A percentile compares a stretch with the other conserved stretches of the same genome.
Evolutionary conservation across 345 rosid species (phyloP).

Genomic region (Arabidopsis suecica): DNA sequence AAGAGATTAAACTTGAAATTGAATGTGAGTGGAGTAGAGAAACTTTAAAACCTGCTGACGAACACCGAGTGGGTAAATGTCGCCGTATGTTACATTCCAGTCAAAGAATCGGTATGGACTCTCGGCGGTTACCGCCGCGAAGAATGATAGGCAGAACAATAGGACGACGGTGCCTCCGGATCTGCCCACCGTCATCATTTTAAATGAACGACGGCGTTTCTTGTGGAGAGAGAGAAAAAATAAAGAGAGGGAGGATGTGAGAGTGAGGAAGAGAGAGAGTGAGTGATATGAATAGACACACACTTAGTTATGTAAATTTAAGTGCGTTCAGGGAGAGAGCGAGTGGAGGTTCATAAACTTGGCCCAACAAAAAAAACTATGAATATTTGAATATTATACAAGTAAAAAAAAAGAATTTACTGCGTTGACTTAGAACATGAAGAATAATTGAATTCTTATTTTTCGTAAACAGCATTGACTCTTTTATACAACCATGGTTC

Average conservation of each 20-base stretch:
- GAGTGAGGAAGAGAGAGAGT: neutral
- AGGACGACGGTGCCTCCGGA: constrained; percentile 36
- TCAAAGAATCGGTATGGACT: constrained; percentile 74
- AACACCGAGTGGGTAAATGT: constrained; percentile 76
- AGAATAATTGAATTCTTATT: neutral
- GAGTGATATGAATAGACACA: constrained; percentile 26
- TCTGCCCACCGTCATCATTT: constrained; percentile 32
- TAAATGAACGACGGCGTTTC: constrained; percentile 13
- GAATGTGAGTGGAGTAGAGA: neutral
- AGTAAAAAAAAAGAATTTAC: constrained; percentile 2
- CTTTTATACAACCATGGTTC: neutral
- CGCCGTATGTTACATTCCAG: constrained; percentile 90
- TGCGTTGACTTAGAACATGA: constrained; percentile 20
- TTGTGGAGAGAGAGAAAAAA: constrained; percentile 8
- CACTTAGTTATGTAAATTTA: constrained; percentile 34
- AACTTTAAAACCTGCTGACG: constrained; percentile 60
- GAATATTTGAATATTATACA: constrained; percentile 12
- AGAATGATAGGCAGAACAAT: constrained; percentile 36
- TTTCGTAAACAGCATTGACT: neutral
- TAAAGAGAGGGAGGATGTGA: neutral
- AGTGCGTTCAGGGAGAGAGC: neutral
- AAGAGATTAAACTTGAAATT: neutral
- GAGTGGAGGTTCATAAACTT: neutral
- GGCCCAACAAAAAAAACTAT: neutral
- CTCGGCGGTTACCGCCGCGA: constrained; percentile 50